A percentile compares a stretch with the other conserved stretches of the same genome.
Conservation (phyloP, 1,284 basidiomycete genomes). For the Takashimella tepidaria region DNA sequence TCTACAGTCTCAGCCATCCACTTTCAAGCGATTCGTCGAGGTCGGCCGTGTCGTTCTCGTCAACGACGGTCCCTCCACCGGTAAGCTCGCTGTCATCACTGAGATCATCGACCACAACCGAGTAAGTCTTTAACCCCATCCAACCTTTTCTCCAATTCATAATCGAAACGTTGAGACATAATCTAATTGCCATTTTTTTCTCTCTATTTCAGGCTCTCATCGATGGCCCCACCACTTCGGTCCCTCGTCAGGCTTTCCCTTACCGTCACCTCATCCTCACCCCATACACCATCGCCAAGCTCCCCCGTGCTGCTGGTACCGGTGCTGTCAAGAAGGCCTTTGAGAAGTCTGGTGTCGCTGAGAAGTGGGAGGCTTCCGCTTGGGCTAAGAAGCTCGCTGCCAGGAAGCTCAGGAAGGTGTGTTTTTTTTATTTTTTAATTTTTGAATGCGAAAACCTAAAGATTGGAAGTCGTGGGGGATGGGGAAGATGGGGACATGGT, state of each 20-base stretch:
- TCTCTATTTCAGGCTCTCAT: slow-evolving; percentile 69
- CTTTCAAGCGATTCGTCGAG: slow-evolving; percentile 96
- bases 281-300: slow-evolving; percentile 71
- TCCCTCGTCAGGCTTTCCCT: slow-evolving; percentile 84
- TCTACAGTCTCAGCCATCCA: slow-evolving; percentile 55
- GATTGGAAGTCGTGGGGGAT: too few relatives aligned
- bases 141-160: background rate
- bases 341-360: slow-evolving; percentile 56
- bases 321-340: slow-evolving; percentile 79
- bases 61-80: slow-evolving; percentile 76
- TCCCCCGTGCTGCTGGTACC: slow-evolving; percentile 82
- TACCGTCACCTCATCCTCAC: slow-evolving; percentile 93
- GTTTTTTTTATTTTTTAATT: too few relatives aligned
- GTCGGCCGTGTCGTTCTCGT: slow-evolving; percentile 98
- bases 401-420: slow-evolving; percentile 64
- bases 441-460: too few relatives aligned
- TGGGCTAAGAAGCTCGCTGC: slow-evolving; percentile 89
- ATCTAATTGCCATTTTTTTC: background rate
- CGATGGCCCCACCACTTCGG: slow-evolving; percentile 85
- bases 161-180: background rate
- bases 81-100: slow-evolving; percentile 89
- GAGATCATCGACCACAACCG: slow-evolving; percentile 99
- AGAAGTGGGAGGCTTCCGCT: slow-evolving; percentile 67
- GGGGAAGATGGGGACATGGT: too few relatives aligned
- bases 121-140: slow-evolving; percentile 55